Evolutionary conservation across 192 early-diverging fungal species (phyloP).

Genomic region (Phlyctochytrium planicorne): DNA sequence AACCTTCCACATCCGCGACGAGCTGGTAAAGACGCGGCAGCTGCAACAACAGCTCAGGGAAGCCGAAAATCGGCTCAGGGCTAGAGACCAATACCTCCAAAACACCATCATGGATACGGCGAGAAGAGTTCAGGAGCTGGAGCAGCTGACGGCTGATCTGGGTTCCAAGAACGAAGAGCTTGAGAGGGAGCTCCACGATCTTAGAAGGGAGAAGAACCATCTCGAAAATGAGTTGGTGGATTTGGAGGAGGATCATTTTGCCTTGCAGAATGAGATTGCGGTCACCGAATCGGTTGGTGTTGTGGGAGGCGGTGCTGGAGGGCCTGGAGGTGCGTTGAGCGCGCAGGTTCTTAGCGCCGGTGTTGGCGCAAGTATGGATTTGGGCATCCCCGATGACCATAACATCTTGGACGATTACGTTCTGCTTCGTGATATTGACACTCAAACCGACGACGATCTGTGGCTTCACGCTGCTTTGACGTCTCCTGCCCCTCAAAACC

Average conservation of each 20-base stretch:
- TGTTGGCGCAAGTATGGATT: not conserved
- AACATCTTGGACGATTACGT: slow-evolving; percentile 26
- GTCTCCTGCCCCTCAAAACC: too few species aligned
- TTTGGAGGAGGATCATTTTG: slow-evolving; percentile 23
- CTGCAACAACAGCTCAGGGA: slow-evolving; percentile 22
- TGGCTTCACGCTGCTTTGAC: not conserved
- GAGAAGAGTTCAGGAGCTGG: slow-evolving; percentile 24
- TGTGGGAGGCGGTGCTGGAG: too few species aligned
- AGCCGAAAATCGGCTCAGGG: slow-evolving; percentile 22
- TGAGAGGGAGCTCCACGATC: slow-evolving; percentile 6
- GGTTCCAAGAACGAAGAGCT: slow-evolving; percentile 29
- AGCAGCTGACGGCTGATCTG: slow-evolving; percentile 27
- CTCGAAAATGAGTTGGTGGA: slow-evolving; percentile 13
- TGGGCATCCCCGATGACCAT: slow-evolving; percentile 1
- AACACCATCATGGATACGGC: slow-evolving; percentile 42
- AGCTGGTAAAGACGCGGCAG: not conserved
- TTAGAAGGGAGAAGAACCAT: slow-evolving; percentile 14
- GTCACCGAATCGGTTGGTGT: too few species aligned
- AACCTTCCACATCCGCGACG: not conserved
- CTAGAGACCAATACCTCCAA: slow-evolving; percentile 36
- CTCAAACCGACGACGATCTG: slow-evolving; percentile 20
- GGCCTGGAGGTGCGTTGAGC: not conserved
- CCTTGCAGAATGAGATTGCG: slow-evolving; percentile 26
- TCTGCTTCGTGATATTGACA: slow-evolving; percentile 23
- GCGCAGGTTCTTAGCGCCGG: not conserved